phyloP scores from a whole-genome alignment of 305 asterid species.

The Ilex paraguariensis region DNA sequence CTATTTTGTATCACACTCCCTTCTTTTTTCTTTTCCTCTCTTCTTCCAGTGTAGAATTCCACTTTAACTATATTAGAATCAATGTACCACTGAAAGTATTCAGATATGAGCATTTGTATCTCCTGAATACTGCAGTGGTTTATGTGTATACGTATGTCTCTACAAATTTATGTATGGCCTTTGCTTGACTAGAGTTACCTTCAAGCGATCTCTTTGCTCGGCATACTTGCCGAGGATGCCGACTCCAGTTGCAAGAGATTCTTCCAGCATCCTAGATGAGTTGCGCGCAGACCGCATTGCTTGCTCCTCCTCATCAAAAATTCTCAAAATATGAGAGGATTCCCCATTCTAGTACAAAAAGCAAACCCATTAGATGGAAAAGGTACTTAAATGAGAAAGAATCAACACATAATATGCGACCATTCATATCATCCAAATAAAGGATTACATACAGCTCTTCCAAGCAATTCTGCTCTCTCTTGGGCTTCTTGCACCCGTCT shows the following conservation, averaged over 20 bases:
- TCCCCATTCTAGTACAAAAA: constrained; percentile 56
- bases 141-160: too few relatives aligned
- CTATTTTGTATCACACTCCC: too few relatives aligned
- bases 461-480: constrained; percentile 87
- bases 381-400: constrained; percentile 10
- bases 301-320: constrained; percentile 77
- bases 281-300: constrained; percentile 65
- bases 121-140: too few relatives aligned
- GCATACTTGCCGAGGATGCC: constrained; percentile 87
- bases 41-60: too few relatives aligned
- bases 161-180: too few relatives aligned
- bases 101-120: too few relatives aligned
- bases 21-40: too few relatives aligned
- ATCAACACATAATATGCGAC: constrained; percentile 3
- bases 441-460: constrained; percentile 62
- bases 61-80: too few relatives aligned
- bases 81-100: too few relatives aligned
- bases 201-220: constrained; percentile 91
- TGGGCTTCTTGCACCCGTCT: constrained; percentile 66
- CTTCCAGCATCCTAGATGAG: constrained; percentile 81
- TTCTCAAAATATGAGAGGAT: constrained; percentile 63
- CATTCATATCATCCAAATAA: constrained; percentile 6
- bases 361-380: constrained; percentile 15
- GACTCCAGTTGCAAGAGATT: constrained; percentile 71
- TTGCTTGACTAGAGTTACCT: constrained; percentile 37